A percentile compares a stretch with the other conserved stretches of the same genome.
Evolutionary conservation across 208 protist species (phyloP).

Genomic region (Trypanosoma rangeli): DNA sequence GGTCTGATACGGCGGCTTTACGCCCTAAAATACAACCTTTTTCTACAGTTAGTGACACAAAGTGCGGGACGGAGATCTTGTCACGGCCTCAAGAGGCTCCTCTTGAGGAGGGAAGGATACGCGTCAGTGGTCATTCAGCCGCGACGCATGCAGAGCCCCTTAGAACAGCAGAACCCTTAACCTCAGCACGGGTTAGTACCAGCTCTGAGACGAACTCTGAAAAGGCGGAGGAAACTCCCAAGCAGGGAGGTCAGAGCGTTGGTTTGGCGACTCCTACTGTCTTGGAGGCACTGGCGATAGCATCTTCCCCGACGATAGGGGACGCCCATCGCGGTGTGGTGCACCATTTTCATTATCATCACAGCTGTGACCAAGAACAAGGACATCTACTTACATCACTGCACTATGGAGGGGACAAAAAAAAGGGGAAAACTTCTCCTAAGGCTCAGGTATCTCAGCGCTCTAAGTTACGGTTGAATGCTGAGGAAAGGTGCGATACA

Average conservation of each 20-base stretch:
- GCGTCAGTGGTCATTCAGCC: background rate
- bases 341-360: slow-evolving; percentile 25
- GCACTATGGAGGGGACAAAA: background rate
- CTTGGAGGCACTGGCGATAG: slow-evolving; percentile 18
- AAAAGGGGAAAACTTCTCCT: background rate
- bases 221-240: background rate
- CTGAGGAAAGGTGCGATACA: background rate
- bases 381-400: background rate
- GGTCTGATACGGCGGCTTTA: background rate
- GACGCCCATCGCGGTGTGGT: slow-evolving; percentile 8
- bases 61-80: background rate
- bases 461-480: background rate
- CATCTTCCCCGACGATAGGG: background rate
- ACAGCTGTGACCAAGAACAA: slow-evolving; percentile 4
- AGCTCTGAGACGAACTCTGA: background rate
- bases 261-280: background rate
- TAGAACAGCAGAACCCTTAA: background rate
- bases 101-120: background rate
- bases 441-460: background rate
- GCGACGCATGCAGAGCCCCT: background rate
- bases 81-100: background rate
- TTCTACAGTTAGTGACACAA: background rate
- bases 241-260: background rate
- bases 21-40: background rate
- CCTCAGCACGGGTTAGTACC: background rate